Percentiles rank a stretch among this genome's conserved stretches.
These are phyloP conservation scores for Filobasidium uniguttulatum DNA, from an alignment of 1,284 basidiomycete genomes.

Conservation along the genomic window DNA sequence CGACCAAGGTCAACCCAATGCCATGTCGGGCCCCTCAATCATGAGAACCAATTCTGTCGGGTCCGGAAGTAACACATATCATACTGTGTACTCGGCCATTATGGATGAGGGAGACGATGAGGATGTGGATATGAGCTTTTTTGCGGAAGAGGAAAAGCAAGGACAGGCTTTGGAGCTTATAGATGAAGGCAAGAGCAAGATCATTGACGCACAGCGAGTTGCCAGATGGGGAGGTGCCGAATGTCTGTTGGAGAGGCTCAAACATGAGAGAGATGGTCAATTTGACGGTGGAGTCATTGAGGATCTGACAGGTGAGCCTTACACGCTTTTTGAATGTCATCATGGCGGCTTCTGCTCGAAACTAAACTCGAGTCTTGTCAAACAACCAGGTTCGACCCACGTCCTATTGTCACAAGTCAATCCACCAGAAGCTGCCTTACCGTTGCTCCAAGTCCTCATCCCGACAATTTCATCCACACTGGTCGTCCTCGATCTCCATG, in stretches of 20 bases:
- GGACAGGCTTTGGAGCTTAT: slow-evolving; percentile 6
- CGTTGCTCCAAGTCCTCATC: slow-evolving; percentile 59
- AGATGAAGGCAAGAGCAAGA: slow-evolving; percentile 8
- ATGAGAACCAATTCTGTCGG: background rate
- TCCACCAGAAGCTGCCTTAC: slow-evolving; percentile 43
- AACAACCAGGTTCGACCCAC: slow-evolving; percentile 63
- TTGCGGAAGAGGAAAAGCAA: slow-evolving; percentile 1
- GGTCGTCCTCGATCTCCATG: slow-evolving; percentile 77
- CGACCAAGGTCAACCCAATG: no score
- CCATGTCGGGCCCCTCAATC: no score
- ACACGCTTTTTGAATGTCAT: slow-evolving; percentile 1
- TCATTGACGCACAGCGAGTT: slow-evolving; percentile 24
- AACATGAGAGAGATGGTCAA: slow-evolving; percentile 13
- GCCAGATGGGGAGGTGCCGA: slow-evolving; percentile 29
- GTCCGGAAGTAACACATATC: background rate
- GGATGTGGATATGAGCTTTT: slow-evolving; percentile 7
- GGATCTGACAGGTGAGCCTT: slow-evolving; percentile 22
- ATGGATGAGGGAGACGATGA: background rate
- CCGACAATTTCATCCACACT: slow-evolving; percentile 57
- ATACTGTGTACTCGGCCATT: background rate
- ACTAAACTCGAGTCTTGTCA: background rate
- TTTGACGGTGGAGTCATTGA: slow-evolving; percentile 18
- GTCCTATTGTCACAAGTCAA: slow-evolving; percentile 62
- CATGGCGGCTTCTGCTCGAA: background rate
- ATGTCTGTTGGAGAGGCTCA: slow-evolving; percentile 18